Base-by-base conservation (phyloP, 495 filamentous ascomycete species). In the Chaetomidium leptoderma region DNA sequence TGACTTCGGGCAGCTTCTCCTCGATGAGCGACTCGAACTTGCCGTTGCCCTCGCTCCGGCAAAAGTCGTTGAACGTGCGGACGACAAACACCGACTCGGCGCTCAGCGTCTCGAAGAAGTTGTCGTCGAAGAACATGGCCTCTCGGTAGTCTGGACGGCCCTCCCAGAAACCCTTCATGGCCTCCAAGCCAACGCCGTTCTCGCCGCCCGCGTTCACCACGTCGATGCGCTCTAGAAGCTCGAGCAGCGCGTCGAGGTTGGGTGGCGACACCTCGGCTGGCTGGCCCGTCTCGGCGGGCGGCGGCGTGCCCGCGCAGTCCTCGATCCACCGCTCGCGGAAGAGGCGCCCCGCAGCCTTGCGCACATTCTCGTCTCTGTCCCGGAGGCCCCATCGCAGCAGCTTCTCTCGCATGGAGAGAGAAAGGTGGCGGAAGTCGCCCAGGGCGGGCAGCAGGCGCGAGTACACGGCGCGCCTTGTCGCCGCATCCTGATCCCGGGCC, bases 281-380 rank as follows among this genome's bases (percentile, higher is more conserved):
- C 55, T 83, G 79, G 39, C 69, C 68, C 0, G 66, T 66, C 7
- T 73, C 76, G 14, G 77, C 75, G 6, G 73, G 70, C 6, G 75
- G 75, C 13, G 78, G 72, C 36, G 82, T 83, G 4, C 86, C 85
- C 5, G 88, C 91, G 66, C 90, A 93, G 68, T 97, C 90, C 65
- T 97, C 91, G 54, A 99, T 88, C 93, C 93, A 99, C 6, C 90
- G 83, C 69, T 95, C 92, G 57, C 86, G 86, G 74, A 97, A 99
- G 42, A 97, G 76, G 44, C 90, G 86, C 11, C 85, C 87, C 2
- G 93, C 90, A 2, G 95, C 92, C 70, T 95, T 92, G 29, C 91
- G 85, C 30, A 97, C 93, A 63, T 87, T 91, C 62, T 97, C 91
- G 63, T 99, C 95, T 63, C 93, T 84, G 68, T 99, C 93, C 30